Evolutionary conservation across 2,329 filamentous ascomycete species (phyloP), one percentile per base, ranked within the genome.

Genomic region (Penicillium sclerotiorum): DNA sequence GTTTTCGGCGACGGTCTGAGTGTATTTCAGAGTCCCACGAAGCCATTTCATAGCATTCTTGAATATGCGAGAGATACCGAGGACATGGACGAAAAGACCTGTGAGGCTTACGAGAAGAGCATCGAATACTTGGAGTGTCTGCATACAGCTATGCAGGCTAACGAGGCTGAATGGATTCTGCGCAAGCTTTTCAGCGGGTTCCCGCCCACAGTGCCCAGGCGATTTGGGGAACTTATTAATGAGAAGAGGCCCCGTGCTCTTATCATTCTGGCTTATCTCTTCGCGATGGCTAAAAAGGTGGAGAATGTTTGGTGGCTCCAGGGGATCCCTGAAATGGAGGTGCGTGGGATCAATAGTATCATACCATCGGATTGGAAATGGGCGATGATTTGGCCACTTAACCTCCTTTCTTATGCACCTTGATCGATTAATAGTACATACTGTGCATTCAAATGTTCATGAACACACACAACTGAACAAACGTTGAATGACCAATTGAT

Each of bases 221-320:
- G 56, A 27, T 69, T 68, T 17, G 57, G 64, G 17, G 59, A 63
- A n/a, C 58, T 69, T 20, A 52, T 69, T 23, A 47, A 54, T n/a
- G 62, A 69, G 37, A 52, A 54, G 18, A 52, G 62, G 23, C 68
- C 66, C 12, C 61, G 67, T 15, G 67, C 68, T 8, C 50, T 70
- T n/a, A 62, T 68, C 2, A 65, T 65, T 1, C 45, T 71, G 35
- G 67, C 65, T 5, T 64, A 69, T 48, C 63, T 65, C 49, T 71
- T 71, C 44, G 64, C 63, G 4, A 30, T 61, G 25, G 44, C 46
- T 25, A 57, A 52, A 9, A 48, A 30, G 2, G 49, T 41, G 25
- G 50, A 61, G 2, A 23, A 58, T 46, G 40, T 56, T 4, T 64
- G 61, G 60, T 63, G 54, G 53, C 50, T 64, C 12, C 49, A 46